Percentiles rank a stretch among this genome's conserved stretches.
phyloP scores from a whole-genome alignment of 2,329 filamentous ascomycete genomes.

The Colletotrichum echinochloae region DNA sequence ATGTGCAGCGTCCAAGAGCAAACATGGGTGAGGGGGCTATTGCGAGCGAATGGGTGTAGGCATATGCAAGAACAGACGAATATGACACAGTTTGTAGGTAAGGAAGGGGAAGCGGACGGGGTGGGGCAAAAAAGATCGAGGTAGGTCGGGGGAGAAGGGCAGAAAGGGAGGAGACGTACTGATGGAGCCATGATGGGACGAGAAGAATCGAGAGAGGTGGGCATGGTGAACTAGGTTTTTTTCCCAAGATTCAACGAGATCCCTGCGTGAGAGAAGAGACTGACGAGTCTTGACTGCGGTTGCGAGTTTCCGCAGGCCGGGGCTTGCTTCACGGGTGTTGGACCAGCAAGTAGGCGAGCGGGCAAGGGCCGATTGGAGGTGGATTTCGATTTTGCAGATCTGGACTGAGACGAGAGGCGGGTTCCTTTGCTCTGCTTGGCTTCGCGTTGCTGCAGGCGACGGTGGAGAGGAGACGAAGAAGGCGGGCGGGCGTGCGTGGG shows the following conservation, averaged over 20 bases:
- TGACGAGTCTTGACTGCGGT: constrained; percentile 36
- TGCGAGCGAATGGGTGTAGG: constrained; percentile 6
- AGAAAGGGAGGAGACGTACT: constrained; percentile 57
- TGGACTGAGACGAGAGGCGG: constrained; percentile 3
- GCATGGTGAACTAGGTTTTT: constrained; percentile 55
- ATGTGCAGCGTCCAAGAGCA: constrained; percentile 24
- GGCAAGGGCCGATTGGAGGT: constrained; percentile 13
- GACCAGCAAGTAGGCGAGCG: constrained; percentile 18
- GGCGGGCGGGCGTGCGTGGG: not conserved
- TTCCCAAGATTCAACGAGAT: constrained; percentile 27
- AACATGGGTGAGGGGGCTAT: not conserved
- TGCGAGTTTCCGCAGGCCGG: constrained; percentile 38
- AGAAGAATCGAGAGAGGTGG: constrained; percentile 69
- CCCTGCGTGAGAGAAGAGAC: constrained; percentile 27
- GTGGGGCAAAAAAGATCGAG: constrained; percentile 13
- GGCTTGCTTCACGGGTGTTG: constrained; percentile 39
- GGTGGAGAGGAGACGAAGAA: constrained; percentile 5
- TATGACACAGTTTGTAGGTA: not conserved
- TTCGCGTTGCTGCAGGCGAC: constrained; percentile 3
- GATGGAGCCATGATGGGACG: constrained; percentile 73
- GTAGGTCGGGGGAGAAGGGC: constrained; percentile 28
- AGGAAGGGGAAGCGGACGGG: not conserved
- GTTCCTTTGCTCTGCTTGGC: not conserved
- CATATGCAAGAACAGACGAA: constrained; percentile 32
- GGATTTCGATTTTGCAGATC: constrained; percentile 11